Percentiles rank a stretch among this genome's conserved stretches.
Conservation (phyloP, 108 stramenopile genomes). For the Cyclostephanos invisitatus region DNA sequence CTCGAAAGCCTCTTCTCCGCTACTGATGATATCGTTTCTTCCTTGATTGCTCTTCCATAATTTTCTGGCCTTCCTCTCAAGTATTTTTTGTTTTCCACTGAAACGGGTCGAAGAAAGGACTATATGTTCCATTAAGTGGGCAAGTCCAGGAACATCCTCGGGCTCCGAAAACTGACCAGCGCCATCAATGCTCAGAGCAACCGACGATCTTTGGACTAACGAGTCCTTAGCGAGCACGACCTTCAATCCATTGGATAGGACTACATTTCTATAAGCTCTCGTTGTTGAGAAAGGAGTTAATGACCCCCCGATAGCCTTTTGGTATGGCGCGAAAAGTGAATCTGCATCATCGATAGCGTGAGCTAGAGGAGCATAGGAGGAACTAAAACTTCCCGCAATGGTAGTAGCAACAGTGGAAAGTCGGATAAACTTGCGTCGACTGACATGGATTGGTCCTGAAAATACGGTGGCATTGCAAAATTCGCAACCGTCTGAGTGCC, state of each 20-base stretch:
- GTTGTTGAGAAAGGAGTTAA: conserved; percentile 65
- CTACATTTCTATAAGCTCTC: conserved; percentile 59
- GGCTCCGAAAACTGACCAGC: conserved; percentile 80
- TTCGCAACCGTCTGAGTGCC: not conserved
- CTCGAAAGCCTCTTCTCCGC: conserved; percentile 59
- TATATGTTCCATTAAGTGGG: conserved; percentile 85
- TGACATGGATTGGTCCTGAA: conserved; percentile 13
- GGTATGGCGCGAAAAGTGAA: conserved; percentile 4
- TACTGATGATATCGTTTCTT: conserved; percentile 1
- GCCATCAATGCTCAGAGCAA: conserved; percentile 63
- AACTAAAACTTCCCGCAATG: not conserved
- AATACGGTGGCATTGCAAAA: not conserved
- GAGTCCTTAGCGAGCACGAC: conserved; percentile 66
- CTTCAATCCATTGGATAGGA: conserved; percentile 64
- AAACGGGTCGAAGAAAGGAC: conserved; percentile 45
- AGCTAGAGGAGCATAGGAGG: conserved; percentile 1
- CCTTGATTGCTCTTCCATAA: conserved; percentile 55
- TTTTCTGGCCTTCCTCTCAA: conserved; percentile 32
- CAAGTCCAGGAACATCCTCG: conserved; percentile 57
- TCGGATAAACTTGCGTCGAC: conserved; percentile 29
- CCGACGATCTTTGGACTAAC: conserved; percentile 42
- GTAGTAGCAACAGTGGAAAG: not conserved
- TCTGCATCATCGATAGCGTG: conserved; percentile 2
- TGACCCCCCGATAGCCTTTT: conserved; percentile 22
- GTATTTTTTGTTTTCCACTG: conserved; percentile 16